Percentiles rank a stretch among this genome's conserved stretches.
Conservation (phyloP, 1,284 basidiomycete species). For the Afroboletus lepidellus region DNA sequence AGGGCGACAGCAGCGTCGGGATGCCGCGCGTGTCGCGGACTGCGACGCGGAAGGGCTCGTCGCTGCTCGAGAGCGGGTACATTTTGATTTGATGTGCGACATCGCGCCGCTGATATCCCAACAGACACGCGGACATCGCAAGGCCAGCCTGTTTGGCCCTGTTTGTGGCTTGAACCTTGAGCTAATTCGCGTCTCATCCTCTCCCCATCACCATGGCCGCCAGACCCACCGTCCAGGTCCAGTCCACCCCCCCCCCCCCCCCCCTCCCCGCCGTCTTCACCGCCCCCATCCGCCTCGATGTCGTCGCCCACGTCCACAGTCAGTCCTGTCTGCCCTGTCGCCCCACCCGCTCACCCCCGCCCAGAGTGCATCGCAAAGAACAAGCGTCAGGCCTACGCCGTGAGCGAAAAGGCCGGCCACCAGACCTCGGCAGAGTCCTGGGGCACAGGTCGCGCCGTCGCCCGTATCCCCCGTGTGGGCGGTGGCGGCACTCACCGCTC, state of each 20-base stretch:
- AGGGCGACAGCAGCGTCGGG: constrained; percentile 35
- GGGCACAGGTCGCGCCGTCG: constrained; percentile 99
- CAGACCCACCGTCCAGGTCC: constrained; percentile 86
- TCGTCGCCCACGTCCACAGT: constrained; percentile 99
- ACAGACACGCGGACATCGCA: constrained; percentile 28
- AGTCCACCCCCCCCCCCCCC: constrained; percentile 80
- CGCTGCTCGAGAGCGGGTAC: constrained; percentile 34
- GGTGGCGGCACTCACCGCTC: constrained; percentile 99
- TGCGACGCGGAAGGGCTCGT: constrained; percentile 31
- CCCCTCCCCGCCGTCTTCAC: constrained; percentile 96
- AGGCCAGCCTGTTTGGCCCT: constrained; percentile 27
- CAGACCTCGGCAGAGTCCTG: constrained; percentile 99
- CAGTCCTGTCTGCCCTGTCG: constrained; percentile 39
- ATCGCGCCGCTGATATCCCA: constrained; percentile 32
- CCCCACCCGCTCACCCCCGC: neutral
- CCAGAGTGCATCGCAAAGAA: constrained; percentile 98
- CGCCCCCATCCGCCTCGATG: constrained; percentile 98
- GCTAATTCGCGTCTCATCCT: constrained; percentile 1
- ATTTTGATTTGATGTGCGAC: constrained; percentile 14
- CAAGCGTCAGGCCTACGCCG: constrained; percentile 96
- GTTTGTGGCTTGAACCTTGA: constrained; percentile 29
- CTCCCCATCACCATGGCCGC: constrained; percentile 60
- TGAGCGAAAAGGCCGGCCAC: constrained; percentile 97
- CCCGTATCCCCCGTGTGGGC: constrained; percentile 99
- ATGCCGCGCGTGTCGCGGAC: constrained; percentile 32